A percentile compares a stretch with the other conserved stretches of the same genome.
Evolutionary conservation across 23 red algal genomes (phyloP).

Genomic region (Pyropia haitanensis): DNA sequence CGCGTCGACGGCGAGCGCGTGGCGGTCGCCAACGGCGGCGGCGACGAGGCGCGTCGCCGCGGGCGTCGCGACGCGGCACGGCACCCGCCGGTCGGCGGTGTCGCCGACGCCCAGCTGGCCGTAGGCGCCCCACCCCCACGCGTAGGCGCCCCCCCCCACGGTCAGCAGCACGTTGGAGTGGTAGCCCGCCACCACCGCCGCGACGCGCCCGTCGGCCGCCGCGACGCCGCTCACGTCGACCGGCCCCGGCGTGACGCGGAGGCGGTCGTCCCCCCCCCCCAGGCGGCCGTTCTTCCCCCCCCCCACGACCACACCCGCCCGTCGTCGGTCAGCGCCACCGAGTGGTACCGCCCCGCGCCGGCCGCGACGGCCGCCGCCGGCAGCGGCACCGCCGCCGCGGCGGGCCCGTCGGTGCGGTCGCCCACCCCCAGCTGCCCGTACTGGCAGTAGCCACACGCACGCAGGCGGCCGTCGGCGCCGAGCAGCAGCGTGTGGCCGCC

Average conservation of each 20-base stretch:
- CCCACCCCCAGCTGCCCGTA: conserved; percentile 97
- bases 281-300: conserved; percentile 93
- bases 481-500: conserved; percentile 90
- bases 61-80: conserved; percentile 38
- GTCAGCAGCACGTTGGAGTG: conserved; percentile 81
- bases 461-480: conserved; percentile 37
- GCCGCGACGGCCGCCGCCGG: conserved; percentile 31
- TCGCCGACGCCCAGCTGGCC: conserved; percentile 91
- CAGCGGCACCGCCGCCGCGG: conserved; percentile 41
- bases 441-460: conserved; percentile 77
- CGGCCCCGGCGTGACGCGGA: conserved; percentile 49
- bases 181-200: conserved; percentile 72
- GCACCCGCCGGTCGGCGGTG: conserved; percentile 47
- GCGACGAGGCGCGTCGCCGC: conserved; percentile 24
- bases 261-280: conserved; percentile 78
- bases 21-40: conserved; percentile 80
- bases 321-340: conserved; percentile 45
- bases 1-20: conserved; percentile 66
- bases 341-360: conserved; percentile 86
- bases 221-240: conserved; percentile 25
- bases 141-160: conserved; percentile 53
- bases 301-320: conserved; percentile 91
- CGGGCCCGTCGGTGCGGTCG: conserved; percentile 64
- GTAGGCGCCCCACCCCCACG: conserved; percentile 97
- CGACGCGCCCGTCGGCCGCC: conserved; percentile 9